Evolutionary conservation across 768 basidiomycete genomes (phyloP), one percentile per base, ranked within the genome.

Genomic region (Candolleomyces eurysporus): DNA sequence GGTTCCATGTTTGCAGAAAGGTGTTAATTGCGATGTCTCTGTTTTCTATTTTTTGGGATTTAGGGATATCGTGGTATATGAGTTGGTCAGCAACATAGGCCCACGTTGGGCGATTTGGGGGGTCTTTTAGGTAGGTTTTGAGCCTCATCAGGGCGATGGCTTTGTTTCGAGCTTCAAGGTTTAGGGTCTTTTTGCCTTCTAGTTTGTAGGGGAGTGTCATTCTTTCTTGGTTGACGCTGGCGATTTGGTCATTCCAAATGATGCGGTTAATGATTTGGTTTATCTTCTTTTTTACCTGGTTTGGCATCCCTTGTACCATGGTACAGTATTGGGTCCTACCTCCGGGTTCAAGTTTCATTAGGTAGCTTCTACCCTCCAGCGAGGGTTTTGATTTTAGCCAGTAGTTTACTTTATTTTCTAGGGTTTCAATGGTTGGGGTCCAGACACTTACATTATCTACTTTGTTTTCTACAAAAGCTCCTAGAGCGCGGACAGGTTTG

Each of bases 381-480:
- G 73, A 69, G 0, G 72, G 74, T 30, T 72, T 63, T 0, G 63
- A 32, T 53, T 53, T 53, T 14, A 32, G 52, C 26, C 22, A 53
- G 32, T 6, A 32, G 19, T 53, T 32, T 9, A 53, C 52, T 36
- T 53, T 53, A 9, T 14, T 14, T 4, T 53, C 52, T 9, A 53
- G 31, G 16, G 32, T 53, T 31, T 73, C 71, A 1, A 77, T 17
- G 0, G 66, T 63, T 0, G 62, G 59, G 0, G 57, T 57, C 77
- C 75, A 78, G 14, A 68, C 40, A 0, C 40, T 53, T 3, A 57
- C 45, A 1, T 68, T 31, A 5, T 72, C 60, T 0, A 70, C 59
- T 0, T 59, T 55, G 48, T 78, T 76, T 6, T 76, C 76, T 0
- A 76, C 26, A 60, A 66, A 75, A 0, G 73, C 70, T 0, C 77